phyloP scores from a whole-genome alignment of 768 basidiomycete genomes.

The Hericium alpestre region DNA sequence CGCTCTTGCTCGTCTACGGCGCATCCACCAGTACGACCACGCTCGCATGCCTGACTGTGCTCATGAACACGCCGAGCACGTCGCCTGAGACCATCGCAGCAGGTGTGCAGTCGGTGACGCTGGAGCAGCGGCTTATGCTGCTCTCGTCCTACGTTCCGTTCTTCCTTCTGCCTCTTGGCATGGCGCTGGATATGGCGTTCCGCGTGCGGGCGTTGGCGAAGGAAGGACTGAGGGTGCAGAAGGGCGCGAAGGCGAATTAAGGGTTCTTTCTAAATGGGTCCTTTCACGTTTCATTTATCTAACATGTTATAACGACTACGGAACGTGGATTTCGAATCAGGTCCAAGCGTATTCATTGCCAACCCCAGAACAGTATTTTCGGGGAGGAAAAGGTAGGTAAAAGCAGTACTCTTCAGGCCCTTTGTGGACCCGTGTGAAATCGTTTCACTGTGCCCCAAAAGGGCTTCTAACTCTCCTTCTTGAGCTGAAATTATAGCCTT shows the following conservation, averaged over 20 bases:
- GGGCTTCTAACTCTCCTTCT: too few species aligned
- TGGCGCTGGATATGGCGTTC: constrained; percentile 63
- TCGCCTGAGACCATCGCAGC: constrained; percentile 21
- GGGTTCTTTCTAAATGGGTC: too few species aligned
- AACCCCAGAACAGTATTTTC: too few species aligned
- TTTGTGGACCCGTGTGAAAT: too few species aligned
- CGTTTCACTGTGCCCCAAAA: too few species aligned
- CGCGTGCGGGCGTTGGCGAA: constrained; percentile 17
- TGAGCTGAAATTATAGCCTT: too few species aligned
- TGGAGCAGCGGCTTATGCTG: constrained; percentile 43
- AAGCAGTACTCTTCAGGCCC: too few species aligned
- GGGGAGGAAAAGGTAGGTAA: too few species aligned
- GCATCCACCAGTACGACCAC: constrained; percentile 74
- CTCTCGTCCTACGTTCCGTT: constrained; percentile 69
- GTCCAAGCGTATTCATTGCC: too few species aligned
- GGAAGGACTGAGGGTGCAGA: not conserved
- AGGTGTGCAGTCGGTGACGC: constrained; percentile 31
- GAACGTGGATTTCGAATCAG: too few species aligned
- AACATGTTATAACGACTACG: too few species aligned
- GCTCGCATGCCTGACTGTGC: constrained; percentile 52
- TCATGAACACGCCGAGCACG: constrained; percentile 44
- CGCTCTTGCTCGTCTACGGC: constrained; percentile 61
- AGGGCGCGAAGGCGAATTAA: not conserved
- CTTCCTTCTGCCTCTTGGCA: constrained; percentile 57
- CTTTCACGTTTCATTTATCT: too few species aligned